These are phyloP conservation scores for Ceratocystis alfenasii DNA, from an alignment of 2,329 filamentous ascomycete species.

Conservation along the genomic window DNA sequence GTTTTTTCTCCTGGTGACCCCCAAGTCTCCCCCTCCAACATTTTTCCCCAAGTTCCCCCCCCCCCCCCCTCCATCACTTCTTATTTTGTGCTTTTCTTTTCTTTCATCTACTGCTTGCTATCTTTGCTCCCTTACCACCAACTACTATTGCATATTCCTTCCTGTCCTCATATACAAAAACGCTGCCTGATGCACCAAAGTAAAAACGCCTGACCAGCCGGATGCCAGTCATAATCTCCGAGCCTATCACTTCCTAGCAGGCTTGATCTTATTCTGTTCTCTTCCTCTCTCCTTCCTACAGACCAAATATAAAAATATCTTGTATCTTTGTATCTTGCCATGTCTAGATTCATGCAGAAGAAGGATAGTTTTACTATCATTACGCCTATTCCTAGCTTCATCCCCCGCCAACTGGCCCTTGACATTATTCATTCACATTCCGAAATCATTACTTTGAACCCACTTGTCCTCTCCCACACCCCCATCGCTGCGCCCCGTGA, in stretches of 20 bases:
- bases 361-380: constrained; percentile 56
- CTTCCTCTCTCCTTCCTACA: background rate
- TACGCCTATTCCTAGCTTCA: constrained; percentile 57
- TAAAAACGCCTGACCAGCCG: background rate
- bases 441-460: constrained; percentile 60
- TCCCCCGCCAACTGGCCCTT: constrained; percentile 58
- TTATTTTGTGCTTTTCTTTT: background rate
- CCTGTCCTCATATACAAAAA: background rate
- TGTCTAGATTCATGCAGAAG: constrained; percentile 39
- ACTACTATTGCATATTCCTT: background rate
- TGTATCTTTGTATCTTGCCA: constrained; percentile 25
- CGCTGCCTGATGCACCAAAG: background rate
- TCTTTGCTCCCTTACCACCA: background rate
- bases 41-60: background rate
- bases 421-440: constrained; percentile 60
- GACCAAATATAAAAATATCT: background rate
- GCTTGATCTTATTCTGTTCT: background rate
- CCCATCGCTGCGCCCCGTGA: constrained; percentile 55
- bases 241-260: background rate
- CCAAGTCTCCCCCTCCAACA: background rate
- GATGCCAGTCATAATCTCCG: background rate
- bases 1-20: background rate
- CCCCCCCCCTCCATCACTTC: background rate
- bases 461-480: constrained; percentile 52
- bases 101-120: background rate